These are phyloP conservation scores for Phycomyces nitens DNA, from an alignment of 192 early-diverging fungal species.

Conservation along the genomic window DNA sequence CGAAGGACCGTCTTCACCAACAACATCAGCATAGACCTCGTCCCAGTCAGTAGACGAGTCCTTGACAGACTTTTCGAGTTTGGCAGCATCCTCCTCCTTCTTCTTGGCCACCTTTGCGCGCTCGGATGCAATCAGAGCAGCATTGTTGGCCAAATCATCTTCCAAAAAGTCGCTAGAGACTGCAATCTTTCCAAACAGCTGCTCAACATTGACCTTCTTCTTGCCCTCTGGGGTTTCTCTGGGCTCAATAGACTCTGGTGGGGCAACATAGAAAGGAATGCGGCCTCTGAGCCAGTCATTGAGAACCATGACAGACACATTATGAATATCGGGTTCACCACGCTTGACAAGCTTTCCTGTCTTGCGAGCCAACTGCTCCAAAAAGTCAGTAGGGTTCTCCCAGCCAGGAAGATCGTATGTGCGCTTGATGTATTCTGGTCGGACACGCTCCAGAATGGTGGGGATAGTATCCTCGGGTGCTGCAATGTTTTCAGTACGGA, in stretches of 20 bases:
- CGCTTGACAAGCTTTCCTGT: constrained; percentile 93
- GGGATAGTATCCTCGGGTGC: constrained; percentile 90
- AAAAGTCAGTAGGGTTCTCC: constrained; percentile 86
- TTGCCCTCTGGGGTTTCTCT: constrained; percentile 11
- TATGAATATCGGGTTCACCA: constrained; percentile 90
- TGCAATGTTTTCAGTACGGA: constrained; percentile 85
- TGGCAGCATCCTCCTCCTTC: constrained; percentile 47
- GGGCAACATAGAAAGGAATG: constrained; percentile 90
- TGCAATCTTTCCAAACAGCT: constrained; percentile 89
- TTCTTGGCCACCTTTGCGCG: constrained; percentile 38
- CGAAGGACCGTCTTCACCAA: constrained; percentile 52
- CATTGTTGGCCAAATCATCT: constrained; percentile 74
- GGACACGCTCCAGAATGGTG: constrained; percentile 76
- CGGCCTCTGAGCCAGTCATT: constrained; percentile 98
- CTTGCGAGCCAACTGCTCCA: constrained; percentile 81
- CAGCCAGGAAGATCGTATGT: constrained; percentile 90
- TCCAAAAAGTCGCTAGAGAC: constrained; percentile 81
- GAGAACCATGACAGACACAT: constrained; percentile 94
- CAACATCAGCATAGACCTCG: constrained; percentile 82
- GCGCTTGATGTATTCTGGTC: constrained; percentile 85
- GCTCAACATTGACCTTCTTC: constrained; percentile 60
- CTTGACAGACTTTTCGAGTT: constrained; percentile 24
- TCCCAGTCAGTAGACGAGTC: constrained; percentile 76
- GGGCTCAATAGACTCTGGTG: constrained; percentile 51
- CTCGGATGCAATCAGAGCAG: constrained; percentile 48